Evolutionary conservation across 495 filamentous ascomycete genomes (phyloP), one percentile per base, ranked within the genome.

Genomic region (Penicillium goetzii): DNA sequence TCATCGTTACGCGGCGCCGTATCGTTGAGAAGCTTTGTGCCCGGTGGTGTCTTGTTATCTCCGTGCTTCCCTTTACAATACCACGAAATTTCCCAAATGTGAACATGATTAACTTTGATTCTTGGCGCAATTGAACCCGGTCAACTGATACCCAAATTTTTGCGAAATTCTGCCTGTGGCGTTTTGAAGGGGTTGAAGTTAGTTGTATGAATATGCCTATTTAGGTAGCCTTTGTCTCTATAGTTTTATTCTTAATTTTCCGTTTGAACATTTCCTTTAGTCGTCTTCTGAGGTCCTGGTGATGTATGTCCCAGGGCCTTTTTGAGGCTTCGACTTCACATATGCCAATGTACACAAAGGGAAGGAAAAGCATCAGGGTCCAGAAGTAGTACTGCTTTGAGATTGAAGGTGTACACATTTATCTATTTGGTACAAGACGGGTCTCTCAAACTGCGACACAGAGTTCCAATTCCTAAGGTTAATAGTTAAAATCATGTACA

Each of bases 401-500:
- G 3, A 14, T 17, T 12, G 15, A 40, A 17, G 17, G 1, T 40
- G 17, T 17, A 5, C 36, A 12, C 4, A 40, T 40, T 17, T 40
- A 40, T 6, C 15, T 17, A 23, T 23, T 47, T 23, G 41, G 23
- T 23, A 0, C 4, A 40, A 40, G 36, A 32, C 2, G 14, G 19
- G 9, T 12, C 21, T 49, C 10, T 26, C 19, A 12, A 10, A 49
- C 14, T 0, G 1, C 2, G 19, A 34, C 9, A 23, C 1, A 6
- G 1, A 32, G 9, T 0, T n/a, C 30, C 10, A 17, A 14, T 17
- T 21, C 8, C n/a, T n/a, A n/a, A n/a, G n/a, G 8, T 12, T 21
- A 9, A 36, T 36, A 23, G 34, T 33, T 10, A 36, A 36, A 21
- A 11, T 28, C 47, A 52, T 59, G 12, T 59, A 40, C 58, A 59